Evolutionary conservation across 176 grass and related monocot species (phyloP), one percentile per base, ranked within the genome.

Genomic region (Dendrocalamus sinicus): DNA sequence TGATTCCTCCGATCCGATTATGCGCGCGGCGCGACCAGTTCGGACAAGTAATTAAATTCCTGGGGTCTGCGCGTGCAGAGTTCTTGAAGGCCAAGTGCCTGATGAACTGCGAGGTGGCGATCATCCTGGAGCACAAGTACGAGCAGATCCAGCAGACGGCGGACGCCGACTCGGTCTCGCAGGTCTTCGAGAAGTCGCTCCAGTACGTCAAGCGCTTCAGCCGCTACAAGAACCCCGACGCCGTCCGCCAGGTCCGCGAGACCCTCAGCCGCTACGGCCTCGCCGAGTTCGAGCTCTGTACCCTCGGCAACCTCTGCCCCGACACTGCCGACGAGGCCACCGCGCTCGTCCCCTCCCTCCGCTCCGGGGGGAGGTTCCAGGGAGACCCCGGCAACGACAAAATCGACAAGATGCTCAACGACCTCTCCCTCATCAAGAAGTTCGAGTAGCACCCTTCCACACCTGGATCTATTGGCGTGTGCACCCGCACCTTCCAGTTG

Each of bases 101-200:
- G 74, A 98, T 98, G 93, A 98, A 94, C 89, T 98, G 91, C 88
- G 96, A 96, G 87, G 96, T 98, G 74, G 86, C 91, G 1, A 92
- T 95, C 40, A 95, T 98, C 84, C 89, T 95, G 69, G 93, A 95
- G 64, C 93, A 94, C 78, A 98, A 94, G 84, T 96, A 92, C 78
- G 93, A 98, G 82, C 93, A 98, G 88, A 85, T 98, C 73, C 93
- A 95, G 91, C 96, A 98, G 77, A 90, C 90, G 81, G 88, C 96
- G 20, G 90, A 94, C n/a, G 81, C 57, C 14, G 79, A 87, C 60
- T 70, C 69, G 1, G 84, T 90, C 7, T 90, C 88, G 12, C 88
- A 90, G 84, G 96, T 98, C 47, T 98, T 98, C 84, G 96, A 98
- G 93, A 98, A 98, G 83, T 98, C 96, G 32, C 86, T 95, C 81